Evolutionary conservation across 441 rosid genomes (phyloP).

Genomic region (Breynia disticha): DNA sequence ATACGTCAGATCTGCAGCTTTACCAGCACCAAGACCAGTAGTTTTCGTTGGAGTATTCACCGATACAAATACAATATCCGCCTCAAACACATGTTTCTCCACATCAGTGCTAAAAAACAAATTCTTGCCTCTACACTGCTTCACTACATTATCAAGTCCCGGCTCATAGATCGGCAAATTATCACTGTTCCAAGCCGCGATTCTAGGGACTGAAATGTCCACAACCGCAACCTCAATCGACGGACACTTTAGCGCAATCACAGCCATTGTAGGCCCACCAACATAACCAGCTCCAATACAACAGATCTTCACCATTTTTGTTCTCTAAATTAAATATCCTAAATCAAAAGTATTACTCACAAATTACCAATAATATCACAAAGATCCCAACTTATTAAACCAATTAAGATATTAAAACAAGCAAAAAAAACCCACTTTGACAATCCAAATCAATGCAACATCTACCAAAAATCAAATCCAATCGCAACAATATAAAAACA

Average conservation of each 20-base stretch:
- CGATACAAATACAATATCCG: conserved; percentile 81
- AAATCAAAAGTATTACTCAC: neutral
- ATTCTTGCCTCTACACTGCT: conserved; percentile 69
- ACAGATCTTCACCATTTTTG: conserved; percentile 89
- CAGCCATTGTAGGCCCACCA: conserved; percentile 94
- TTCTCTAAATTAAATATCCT: neutral
- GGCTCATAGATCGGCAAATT: conserved; percentile 85
- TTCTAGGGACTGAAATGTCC: conserved; percentile 65
- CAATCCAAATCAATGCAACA: no score
- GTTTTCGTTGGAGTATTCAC: conserved; percentile 95
- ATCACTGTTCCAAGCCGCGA: conserved; percentile 81
- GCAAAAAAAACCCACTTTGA: no score
- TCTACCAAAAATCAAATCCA: no score
- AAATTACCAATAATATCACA: no score
- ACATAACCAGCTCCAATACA: conserved; percentile 95
- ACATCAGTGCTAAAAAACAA: conserved; percentile 80
- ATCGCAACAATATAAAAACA: no score
- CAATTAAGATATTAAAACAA: no score
- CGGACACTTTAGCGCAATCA: conserved; percentile 82
- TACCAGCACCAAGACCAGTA: conserved; percentile 90
- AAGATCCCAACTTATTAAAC: no score
- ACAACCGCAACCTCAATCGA: conserved; percentile 76
- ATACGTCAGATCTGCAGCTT: conserved; percentile 92
- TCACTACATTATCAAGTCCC: conserved; percentile 74
- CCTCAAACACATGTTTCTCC: conserved; percentile 77